Base-by-base conservation (phyloP, 2,329 filamentous ascomycete genomes). In the Colletotrichum sojae region DNA sequence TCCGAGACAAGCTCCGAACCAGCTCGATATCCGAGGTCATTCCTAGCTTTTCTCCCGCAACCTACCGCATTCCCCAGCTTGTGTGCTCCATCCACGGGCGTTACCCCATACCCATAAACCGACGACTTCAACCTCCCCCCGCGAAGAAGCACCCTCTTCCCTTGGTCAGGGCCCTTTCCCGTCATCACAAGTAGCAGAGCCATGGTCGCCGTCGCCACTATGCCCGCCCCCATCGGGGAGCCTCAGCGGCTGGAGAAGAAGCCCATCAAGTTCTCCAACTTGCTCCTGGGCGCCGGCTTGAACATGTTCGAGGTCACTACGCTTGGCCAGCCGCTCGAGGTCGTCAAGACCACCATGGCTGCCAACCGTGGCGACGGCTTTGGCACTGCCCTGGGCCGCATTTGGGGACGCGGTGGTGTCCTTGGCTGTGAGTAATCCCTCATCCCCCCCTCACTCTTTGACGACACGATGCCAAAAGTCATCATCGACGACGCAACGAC, bases 341-440 rank as follows among this genome's bases (percentile, higher is more conserved):
- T 99, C 84, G 89, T 93, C 88, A 99, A 99, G 93, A 99, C 96
- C 79, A 98, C 96, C 83, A 98, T 99, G 94, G 96, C 96, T 78
- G 96, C 96, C 76, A 96, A 99, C 86, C 92, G 96, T 83, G 88
- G 90, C 77, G 95, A 98, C 82, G 91, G 90, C 83, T 96, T 99
- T 85, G 86, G 86, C 73, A 87, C 90, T 75, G 93, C 96, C 79
- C 90, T 98, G 80, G 84, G 86, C 78, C 91, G 94, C 81, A 93
- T 98, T 84, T 99, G 96, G 96, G 86, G 90, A 80, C 94, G 96
- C 84, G 96, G 96, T 84, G 96, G 96, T 85, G 86, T 92, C 78
- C 86, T 97, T 78, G 96, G 96, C 83, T 99, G 95, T 98, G 87
- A 87, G 95, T 89, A 68, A 55, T 73, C 31, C 48, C 43, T 8